Evolutionary conservation across 257 asterid species (phyloP), one percentile per base, ranked within the genome.

Genomic region (Solanum paucissectum): DNA sequence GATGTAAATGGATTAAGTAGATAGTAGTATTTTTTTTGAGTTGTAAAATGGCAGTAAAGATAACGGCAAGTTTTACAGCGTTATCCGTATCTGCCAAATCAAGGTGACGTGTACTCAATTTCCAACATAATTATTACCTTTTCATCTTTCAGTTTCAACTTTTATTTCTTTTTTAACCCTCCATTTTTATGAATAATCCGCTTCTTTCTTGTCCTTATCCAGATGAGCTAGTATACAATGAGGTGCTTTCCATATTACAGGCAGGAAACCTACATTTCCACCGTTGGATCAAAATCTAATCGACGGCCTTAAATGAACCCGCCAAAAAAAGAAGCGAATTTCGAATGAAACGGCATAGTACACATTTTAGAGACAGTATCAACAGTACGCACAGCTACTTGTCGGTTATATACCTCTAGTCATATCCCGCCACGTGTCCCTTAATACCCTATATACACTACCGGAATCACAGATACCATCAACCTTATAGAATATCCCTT

Each of bases 1-100:
- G 73, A 90, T 83, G 87, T 83, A 89, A 87, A 84, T 88, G 93
- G 91, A 52, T 46, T 9, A 29, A 18, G 10, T 75, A 75, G 83
- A 37, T 37, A 37, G 32, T 29, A 29, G 32, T 29, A 2, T 29
- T 55, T 58, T 58, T 58, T 58, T 58, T 3, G 25, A 58, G 27
- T 58, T 58, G 25, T 58, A 58, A 58, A 58, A 58, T 58, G 66
- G 66, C 66, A 58, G 72, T 13, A 2, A 2, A 5, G 33, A 64
- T n/a, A 64, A 64, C 34, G 72, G 72, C 72, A 64, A 64, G 72
- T 64, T 64, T 64, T 64, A 5, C 72, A n/a, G 72, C 33, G 72
- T 64, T n/a, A 71, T 71, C 40, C 14, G 29, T 9, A 49, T 82
- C 68, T 49, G 86, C 71, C 68, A 52, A 11, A 82, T 82, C 32